Evolutionary conservation across 108 stramenopile genomes (phyloP), one percentile per base, ranked within the genome.

Genomic region (Cyclotella choctawhatcheeana): DNA sequence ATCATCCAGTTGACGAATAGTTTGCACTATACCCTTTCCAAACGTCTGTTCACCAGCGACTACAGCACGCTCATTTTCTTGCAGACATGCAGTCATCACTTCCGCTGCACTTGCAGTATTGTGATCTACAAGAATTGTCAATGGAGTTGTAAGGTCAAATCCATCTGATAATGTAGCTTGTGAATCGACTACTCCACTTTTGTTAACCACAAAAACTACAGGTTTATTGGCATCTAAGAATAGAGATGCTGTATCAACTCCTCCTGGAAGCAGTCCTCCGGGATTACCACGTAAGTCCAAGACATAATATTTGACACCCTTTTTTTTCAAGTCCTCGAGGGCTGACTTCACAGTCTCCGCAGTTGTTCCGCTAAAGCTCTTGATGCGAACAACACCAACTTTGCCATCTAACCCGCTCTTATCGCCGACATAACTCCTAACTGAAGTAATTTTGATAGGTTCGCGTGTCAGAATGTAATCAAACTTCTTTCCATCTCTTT

Each of bases 21-120:
- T 97, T 76, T 97, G 96, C 12, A 97, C 88, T 21, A 95, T 84
- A 5, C 96, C 96, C 83, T 97, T 97, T 37, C 96, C 96, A 81
- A 92, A 97, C 30, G 91, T 93, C 58, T 90, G 70, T 37, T 92
- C 87, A 22, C 90, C 90, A 26, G 84, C 92, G 16, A 81, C 73
- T 0, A 94, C 66, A 35, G 90, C 94, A 32, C 94, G 74, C 18
- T 76, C 80, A 70, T 97, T 97, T 51, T 97, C 94, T 67, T 94
- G 79, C 31, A 97, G 58, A 8, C 90, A 94, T 16, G 94, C 96
- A 14, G 94, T 93, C 53, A 97, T 82, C 7, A 97, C 93, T 68
- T 97, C 94, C 14, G 94, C 93, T 5, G 93, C 93, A 25, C 87
- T 89, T 29, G 96, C 93, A 2, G 96, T 97, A 60, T 91, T 88